phyloP scores from a whole-genome alignment of 441 rosid species.

The Lepidium campestre region DNA sequence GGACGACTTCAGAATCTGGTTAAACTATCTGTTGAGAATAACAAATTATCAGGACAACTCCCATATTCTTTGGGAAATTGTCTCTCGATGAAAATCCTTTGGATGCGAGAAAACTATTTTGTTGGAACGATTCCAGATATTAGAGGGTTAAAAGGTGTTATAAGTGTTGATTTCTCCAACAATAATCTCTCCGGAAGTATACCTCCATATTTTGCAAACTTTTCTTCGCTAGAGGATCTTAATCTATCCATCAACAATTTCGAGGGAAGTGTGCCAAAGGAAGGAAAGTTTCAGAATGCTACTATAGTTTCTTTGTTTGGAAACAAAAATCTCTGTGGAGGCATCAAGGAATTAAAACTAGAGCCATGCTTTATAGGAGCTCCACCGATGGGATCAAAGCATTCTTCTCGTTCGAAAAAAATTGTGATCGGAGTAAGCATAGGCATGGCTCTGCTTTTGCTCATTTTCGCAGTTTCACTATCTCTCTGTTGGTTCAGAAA shows the following conservation, averaged over 20 bases:
- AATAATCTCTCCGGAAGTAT: background rate
- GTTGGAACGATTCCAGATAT: constrained; percentile 9
- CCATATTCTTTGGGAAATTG: background rate
- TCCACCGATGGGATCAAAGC: background rate
- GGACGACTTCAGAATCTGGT: background rate
- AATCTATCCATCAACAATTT: background rate
- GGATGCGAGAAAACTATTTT: background rate
- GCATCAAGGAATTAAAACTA: background rate
- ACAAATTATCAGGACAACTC: background rate
- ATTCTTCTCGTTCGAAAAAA: background rate
- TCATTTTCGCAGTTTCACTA: background rate
- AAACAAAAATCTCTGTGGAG: background rate
- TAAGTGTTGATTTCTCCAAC: background rate
- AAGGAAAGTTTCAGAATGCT: background rate
- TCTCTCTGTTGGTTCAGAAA: background rate
- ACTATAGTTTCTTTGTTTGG: background rate
- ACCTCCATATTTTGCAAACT: background rate
- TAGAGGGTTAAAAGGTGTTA: background rate
- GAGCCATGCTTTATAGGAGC: background rate
- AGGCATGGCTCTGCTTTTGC: background rate
- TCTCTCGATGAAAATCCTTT: background rate
- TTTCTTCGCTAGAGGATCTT: background rate
- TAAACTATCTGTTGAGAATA: background rate
- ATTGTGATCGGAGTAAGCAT: background rate
- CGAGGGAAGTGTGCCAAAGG: background rate